Evolutionary conservation across 371 early-diverging fungal species (phyloP), one percentile per base, ranked within the genome.

Genomic region (Mucor racemosus): DNA sequence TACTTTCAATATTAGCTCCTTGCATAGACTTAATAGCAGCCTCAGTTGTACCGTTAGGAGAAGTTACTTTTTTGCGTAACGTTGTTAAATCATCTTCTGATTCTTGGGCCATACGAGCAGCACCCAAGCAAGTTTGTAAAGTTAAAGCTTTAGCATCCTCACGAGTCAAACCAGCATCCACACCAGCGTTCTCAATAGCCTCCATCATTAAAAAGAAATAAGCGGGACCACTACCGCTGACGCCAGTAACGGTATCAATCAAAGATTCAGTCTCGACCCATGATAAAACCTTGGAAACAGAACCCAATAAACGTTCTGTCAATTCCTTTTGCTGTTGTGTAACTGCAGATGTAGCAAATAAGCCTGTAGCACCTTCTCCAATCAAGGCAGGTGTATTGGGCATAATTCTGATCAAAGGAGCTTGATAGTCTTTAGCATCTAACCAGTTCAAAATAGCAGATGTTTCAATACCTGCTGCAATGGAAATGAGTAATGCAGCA

Each of bases 361-460:
- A 70, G 33, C 95, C 96, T 10, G 92, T 86, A 8, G 95, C 95
- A 44, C 97, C 97, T 77, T 95, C 92, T 35, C 85, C 82, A 14
- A 95, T 90, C 59, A 96, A 73, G 6, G 95, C 91, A 35, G 97
- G 97, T 40, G 97, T 97, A 76, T 97, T 97, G 67, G 97, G 96
- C 97, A 97, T 97, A 62, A 89, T 88, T 36, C 96, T 79, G 40
- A 96, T 93, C 10, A 97, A 74, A 6, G 88, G 77, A 17, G 77
- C 61, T 2, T 61, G 48, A 0, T 76, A 60, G 0, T 56, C 55
- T 1, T 74, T 64, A 4, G 63, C n/a, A 15, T 77, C 73, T 58
- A 93, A 74, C 95, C 95, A 96, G 8, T 87, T 81, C 42, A 78
- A 62, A 64, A 96, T 85, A 57, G 92, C 92, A 10, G 69, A 72